phyloP scores from a whole-genome alignment of 1,284 basidiomycete genomes.

The Lentinula novae-zelandiae region DNA sequence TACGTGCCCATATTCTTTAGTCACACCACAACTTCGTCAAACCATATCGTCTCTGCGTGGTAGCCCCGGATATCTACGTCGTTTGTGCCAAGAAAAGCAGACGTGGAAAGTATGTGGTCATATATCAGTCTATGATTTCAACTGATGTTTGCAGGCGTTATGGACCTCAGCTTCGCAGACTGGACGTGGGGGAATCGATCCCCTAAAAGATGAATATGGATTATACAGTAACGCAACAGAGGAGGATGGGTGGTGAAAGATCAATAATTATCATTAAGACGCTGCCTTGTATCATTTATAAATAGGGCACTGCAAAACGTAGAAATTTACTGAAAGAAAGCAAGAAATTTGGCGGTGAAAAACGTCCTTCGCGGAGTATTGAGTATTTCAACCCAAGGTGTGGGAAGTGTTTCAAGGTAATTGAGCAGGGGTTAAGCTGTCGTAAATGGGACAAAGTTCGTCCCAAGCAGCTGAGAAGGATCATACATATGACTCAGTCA shows the following conservation, averaged over 20 bases:
- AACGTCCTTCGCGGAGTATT: neutral
- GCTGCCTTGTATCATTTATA: neutral
- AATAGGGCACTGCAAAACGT: neutral
- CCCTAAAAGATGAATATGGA: conserved; percentile 11
- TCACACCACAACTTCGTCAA: neutral
- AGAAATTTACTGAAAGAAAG: neutral
- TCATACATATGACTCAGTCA: neutral
- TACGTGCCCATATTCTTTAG: conserved; percentile 7
- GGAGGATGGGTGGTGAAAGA: neutral
- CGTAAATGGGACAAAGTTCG: conserved; percentile 23
- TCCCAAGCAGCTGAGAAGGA: conserved; percentile 21
- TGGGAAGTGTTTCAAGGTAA: neutral
- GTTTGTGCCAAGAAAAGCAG: conserved; percentile 5
- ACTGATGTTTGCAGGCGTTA: conserved; percentile 6
- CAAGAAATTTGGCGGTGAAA: neutral
- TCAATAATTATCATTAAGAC: neutral
- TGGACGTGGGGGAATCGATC: conserved; percentile 2
- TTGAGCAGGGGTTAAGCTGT: neutral
- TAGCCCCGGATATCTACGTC: neutral
- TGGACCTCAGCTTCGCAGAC: conserved; percentile 8
- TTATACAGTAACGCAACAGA: neutral
- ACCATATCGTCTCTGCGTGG: neutral
- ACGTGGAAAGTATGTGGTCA: conserved; percentile 9
- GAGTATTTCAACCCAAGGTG: neutral
- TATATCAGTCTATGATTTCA: neutral